Evolutionary conservation across 345 rosid species (phyloP), one percentile per base, ranked within the genome.

Genomic region (Kandelia obovata): DNA sequence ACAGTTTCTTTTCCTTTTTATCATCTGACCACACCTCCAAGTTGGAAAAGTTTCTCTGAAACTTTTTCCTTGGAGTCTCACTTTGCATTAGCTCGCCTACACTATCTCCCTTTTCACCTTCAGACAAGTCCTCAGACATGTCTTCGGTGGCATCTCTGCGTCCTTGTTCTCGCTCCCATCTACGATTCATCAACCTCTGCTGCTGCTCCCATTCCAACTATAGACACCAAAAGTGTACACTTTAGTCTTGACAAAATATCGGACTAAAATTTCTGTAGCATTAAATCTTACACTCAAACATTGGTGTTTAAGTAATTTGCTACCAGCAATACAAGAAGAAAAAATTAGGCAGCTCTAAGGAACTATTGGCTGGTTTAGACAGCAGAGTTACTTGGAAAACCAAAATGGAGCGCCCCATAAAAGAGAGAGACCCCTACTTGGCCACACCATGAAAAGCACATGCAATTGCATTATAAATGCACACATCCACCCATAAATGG

Each of bases 1-100:
- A 94, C 37, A 94, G 92, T 69, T 86, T 91, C 74, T 91, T 94
- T 71, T 87, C 98, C 75, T 88, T 88, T 55, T 91, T 91, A 79
- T 91, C 98, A 64, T 91, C 98, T 2, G 95, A 94, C 98, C 97
- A 94, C n/a, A 87, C 76, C 73, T 94, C 97, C 47, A 88, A 64
- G 82, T 81, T 88, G 57, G 98, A 94, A n/a, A 60, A 68, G 80
- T 86, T 87, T 28, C 93, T 75, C 72, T 91, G 93, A 34, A 86
- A 82, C 30, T 25, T 76, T 81, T 60, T 79, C 77, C 62, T 75
- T n/a, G 97, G 95, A 32, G 97, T 85, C 75, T 94, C 98, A 1
- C 83, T 61, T 25, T 72, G 89, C 67, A 71, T 21, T 77, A 88
- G 23, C 31, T 94, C 97, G 13, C 79, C 88, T n/a, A 82, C 46